phyloP scores from a whole-genome alignment of 805 yeast species.

The Yamadazyma paraphyllophila region DNA sequence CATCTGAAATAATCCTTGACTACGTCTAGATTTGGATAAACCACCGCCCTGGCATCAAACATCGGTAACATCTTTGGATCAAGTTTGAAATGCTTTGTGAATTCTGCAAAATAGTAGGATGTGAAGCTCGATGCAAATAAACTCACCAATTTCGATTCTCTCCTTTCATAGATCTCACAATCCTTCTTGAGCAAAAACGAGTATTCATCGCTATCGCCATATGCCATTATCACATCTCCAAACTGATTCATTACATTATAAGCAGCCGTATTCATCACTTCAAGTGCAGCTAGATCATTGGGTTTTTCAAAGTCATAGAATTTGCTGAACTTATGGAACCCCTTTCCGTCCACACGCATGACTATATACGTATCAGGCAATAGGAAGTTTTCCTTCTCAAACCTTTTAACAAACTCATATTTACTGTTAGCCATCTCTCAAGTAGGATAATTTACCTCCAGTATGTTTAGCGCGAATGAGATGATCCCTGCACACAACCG shows the following conservation, averaged over 20 bases:
- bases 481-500: constrained; percentile 7
- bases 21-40: constrained; percentile 63
- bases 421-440: constrained; percentile 73
- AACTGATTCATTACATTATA: constrained; percentile 57
- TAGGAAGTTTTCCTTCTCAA: constrained; percentile 70
- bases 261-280: constrained; percentile 83
- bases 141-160: constrained; percentile 78
- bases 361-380: constrained; percentile 82
- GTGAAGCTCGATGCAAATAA: constrained; percentile 82
- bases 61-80: constrained; percentile 63
- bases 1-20: constrained; percentile 85
- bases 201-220: constrained; percentile 95
- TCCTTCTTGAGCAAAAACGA: constrained; percentile 68
- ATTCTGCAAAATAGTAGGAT: constrained; percentile 65
- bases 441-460: too few species aligned
- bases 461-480: constrained; percentile 2
- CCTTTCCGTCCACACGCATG: constrained; percentile 88
- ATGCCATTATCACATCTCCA: constrained; percentile 76
- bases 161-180: constrained; percentile 73
- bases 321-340: constrained; percentile 82
- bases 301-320: constrained; percentile 81
- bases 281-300: constrained; percentile 74
- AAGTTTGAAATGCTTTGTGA: constrained; percentile 58
- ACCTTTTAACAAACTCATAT: constrained; percentile 80
- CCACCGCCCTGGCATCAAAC: constrained; percentile 88